Evolutionary conservation across 768 basidiomycete genomes (phyloP).

Genomic region (Hemileccinum impolitum): DNA sequence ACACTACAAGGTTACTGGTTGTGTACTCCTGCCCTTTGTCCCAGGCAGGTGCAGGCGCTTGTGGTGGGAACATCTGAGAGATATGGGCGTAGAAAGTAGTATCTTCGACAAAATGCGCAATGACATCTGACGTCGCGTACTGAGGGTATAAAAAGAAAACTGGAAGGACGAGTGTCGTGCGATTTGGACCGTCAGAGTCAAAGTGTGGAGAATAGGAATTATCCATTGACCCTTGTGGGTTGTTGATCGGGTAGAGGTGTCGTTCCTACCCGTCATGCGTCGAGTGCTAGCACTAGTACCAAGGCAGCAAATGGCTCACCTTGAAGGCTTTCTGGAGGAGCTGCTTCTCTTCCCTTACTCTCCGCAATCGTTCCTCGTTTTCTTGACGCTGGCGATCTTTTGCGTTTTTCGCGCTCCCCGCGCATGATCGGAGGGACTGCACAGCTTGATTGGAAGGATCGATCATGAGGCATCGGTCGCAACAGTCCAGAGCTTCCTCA

Average conservation of each 20-base stretch:
- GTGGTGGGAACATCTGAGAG: conserved; percentile 77
- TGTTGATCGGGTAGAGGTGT: conserved; percentile 59
- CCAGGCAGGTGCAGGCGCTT: conserved; percentile 67
- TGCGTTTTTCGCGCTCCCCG: conserved; percentile 42
- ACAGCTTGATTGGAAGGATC: conserved; percentile 58
- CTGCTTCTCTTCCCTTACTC: conserved; percentile 49
- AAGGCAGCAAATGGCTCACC: conserved; percentile 40
- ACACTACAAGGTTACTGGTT: conserved; percentile 64
- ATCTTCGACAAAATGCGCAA: conserved; percentile 81
- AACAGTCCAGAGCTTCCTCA: conserved; percentile 83
- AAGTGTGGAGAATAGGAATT: conserved; percentile 64
- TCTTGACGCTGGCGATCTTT: conserved; percentile 52
- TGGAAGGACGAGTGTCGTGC: conserved; percentile 69
- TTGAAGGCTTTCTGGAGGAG: conserved; percentile 58
- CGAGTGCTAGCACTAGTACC: background rate
- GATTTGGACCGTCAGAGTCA: conserved; percentile 59
- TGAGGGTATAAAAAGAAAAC: conserved; percentile 94
- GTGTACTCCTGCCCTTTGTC: conserved; percentile 68
- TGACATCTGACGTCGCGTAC: conserved; percentile 83
- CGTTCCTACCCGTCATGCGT: conserved; percentile 52
- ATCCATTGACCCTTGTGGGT: conserved; percentile 44
- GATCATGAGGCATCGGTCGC: conserved; percentile 60
- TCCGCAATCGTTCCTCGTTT: conserved; percentile 45
- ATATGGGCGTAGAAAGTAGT: conserved; percentile 80
- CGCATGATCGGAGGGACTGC: conserved; percentile 45